These are phyloP conservation scores for Exidia glandulosa DNA, from an alignment of 768 basidiomycete species.

Conservation along the genomic window DNA sequence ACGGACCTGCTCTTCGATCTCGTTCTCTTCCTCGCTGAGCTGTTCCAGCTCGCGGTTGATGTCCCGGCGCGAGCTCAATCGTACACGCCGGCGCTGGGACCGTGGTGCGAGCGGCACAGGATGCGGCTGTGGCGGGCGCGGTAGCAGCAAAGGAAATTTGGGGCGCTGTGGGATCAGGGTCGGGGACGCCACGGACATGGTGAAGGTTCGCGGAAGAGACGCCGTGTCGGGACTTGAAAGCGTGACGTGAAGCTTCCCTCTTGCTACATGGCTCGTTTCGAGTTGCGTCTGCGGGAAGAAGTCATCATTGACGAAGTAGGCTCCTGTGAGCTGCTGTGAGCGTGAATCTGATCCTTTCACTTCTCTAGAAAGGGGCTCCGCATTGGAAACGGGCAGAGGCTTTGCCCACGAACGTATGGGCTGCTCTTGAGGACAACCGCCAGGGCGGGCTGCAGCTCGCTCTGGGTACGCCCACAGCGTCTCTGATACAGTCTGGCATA, in stretches of 20 bases:
- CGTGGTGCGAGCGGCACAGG: slow-evolving; percentile 45
- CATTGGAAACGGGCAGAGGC: too few species aligned
- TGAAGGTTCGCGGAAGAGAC: background rate
- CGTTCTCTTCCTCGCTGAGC: slow-evolving; percentile 72
- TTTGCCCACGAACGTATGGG: too few species aligned
- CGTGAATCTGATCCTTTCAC: too few species aligned
- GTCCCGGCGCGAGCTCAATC: slow-evolving; percentile 54
- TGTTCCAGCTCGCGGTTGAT: slow-evolving; percentile 71
- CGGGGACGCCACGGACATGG: slow-evolving; percentile 29
- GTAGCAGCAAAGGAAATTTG: slow-evolving; percentile 54
- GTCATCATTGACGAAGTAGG: too few species aligned
- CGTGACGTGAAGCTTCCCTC: background rate
- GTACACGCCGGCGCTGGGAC: slow-evolving; percentile 37
- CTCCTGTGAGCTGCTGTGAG: too few species aligned
- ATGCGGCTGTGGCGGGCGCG: slow-evolving; percentile 53
- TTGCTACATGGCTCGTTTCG: background rate
- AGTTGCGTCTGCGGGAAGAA: too few species aligned
- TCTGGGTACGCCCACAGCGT: too few species aligned
- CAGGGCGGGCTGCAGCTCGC: too few species aligned
- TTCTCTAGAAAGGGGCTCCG: too few species aligned
- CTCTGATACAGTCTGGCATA: too few species aligned
- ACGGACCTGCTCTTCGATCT: slow-evolving; percentile 65
- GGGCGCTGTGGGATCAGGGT: slow-evolving; percentile 60
- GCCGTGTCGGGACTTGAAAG: background rate
- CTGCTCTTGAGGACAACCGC: too few species aligned